Percentiles rank a stretch among this genome's conserved stretches.
Evolutionary conservation across 2,329 filamentous ascomycete genomes (phyloP).

Genomic region (Xylariaceae sp.): DNA sequence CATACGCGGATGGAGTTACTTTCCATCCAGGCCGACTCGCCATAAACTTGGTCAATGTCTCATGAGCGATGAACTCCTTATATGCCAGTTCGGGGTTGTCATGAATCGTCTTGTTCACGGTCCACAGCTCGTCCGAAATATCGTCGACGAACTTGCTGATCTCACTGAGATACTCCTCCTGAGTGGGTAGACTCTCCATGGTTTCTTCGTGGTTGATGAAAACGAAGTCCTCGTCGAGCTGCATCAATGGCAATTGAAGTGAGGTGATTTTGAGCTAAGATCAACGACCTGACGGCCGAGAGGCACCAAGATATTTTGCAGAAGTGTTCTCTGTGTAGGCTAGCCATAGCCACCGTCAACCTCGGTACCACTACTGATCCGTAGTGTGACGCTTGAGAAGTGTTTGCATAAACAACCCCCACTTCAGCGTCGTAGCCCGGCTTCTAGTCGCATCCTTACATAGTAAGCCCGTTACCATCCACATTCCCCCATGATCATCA

Average conservation of each 20-base stretch:
- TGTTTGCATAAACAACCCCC: no score
- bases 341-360: no score
- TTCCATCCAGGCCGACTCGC: conserved; percentile 40
- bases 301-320: no score
- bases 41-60: conserved; percentile 45
- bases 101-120: conserved; percentile 46
- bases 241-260: conserved; percentile 17
- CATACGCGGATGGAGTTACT: conserved; percentile 47
- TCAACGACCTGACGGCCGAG: neutral
- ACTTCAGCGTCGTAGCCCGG: no score
- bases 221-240: conserved; percentile 27
- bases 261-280: neutral
- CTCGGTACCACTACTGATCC: no score
- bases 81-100: conserved; percentile 47
- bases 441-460: no score
- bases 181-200: conserved; percentile 6
- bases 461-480: no score
- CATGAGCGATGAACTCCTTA: conserved; percentile 45
- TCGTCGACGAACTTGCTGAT: conserved; percentile 38
- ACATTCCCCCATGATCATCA: no score
- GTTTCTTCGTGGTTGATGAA: conserved; percentile 26
- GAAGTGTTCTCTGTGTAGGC: no score
- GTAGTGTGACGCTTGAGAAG: no score
- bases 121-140: conserved; percentile 37
- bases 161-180: conserved; percentile 28